Base-by-base conservation (phyloP, 495 filamentous ascomycete species). In the Aspergillus conjunctus region DNA sequence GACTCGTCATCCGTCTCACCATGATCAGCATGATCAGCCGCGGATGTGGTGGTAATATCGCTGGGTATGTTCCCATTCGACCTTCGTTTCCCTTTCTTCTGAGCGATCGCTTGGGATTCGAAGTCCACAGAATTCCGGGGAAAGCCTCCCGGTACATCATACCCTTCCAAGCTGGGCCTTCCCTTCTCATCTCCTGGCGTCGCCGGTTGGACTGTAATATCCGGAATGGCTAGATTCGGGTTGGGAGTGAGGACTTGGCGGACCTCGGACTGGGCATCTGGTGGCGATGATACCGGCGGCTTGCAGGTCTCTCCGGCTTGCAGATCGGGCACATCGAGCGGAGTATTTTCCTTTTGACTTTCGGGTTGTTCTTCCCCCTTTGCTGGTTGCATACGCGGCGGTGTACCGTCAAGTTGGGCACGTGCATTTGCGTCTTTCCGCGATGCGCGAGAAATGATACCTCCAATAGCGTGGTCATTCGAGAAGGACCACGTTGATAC, bases 401-500 rank as follows among this genome's bases (percentile, higher is more conserved):
- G 17, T 55, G 34, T 18, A 10, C 45, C 48, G 34, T 60, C 30
- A 32, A 20, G 17, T 30, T 53, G 55, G 20, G 22, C 26, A 20
- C 43, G 56, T 17, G 39, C 26, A 30, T 56, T 11, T 20, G 32
- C 46, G 10, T 60, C 59, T 15, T 52, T 34, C 4, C n/a, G 26
- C 45, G 51, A 59, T 31, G 61, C 48, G 34, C 68, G 67, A 7
- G 79, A 74, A n/a, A 92, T 61, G 0, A 90, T 70, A 1, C 78
- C 75, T 30, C 82, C 88, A 55, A 91, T 70, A 4, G 79, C 81
- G 65, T 87, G 85, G 65, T 93, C 91, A 65, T 74, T 88, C 4
- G 89, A 90, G 17, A 80, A 68, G 22, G 74, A 76, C 9, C 68
- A 46, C 20, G 33, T 57, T 14, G 37, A 64, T 20, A 51, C 53